These are phyloP conservation scores for Cardiospermum halicacabum DNA, from an alignment of 345 rosid species.

Conservation along the genomic window DNA sequence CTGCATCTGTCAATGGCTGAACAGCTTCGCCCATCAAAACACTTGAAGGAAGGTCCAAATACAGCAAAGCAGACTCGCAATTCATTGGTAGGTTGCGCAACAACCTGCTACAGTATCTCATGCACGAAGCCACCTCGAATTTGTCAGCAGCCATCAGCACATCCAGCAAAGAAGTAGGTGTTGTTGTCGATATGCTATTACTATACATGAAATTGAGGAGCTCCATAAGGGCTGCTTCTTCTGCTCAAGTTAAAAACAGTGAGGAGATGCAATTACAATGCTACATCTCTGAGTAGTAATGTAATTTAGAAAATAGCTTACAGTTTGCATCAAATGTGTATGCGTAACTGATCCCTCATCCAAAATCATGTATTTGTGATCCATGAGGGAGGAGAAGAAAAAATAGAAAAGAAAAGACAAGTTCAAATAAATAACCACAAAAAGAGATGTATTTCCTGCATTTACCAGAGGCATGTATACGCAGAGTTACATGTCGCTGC, in stretches of 20 bases:
- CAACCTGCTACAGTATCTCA: conserved; percentile 68
- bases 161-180: conserved; percentile 55
- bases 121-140: conserved; percentile 79
- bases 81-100: conserved; percentile 68
- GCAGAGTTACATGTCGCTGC: conserved; percentile 59
- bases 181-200: conserved; percentile 39
- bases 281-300: neutral
- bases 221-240: conserved; percentile 76
- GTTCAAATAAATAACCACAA: neutral
- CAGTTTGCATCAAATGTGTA: neutral
- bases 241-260: conserved; percentile 33
- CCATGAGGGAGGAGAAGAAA: too few relatives aligned
- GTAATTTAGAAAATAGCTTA: neutral
- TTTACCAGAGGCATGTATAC: conserved; percentile 69
- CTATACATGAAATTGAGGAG: conserved; percentile 75
- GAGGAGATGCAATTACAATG: neutral
- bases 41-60: conserved; percentile 72
- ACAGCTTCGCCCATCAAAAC: conserved; percentile 65
- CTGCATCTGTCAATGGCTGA: conserved; percentile 67
- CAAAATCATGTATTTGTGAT: neutral
- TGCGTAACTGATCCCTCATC: neutral
- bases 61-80: conserved; percentile 66
- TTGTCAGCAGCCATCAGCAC: conserved; percentile 79
- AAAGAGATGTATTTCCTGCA: neutral
- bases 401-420: neutral